Evolutionary conservation across 2,329 filamentous ascomycete genomes (phyloP), one percentile per base, ranked within the genome.

Genomic region (Aspergillus sp.): DNA sequence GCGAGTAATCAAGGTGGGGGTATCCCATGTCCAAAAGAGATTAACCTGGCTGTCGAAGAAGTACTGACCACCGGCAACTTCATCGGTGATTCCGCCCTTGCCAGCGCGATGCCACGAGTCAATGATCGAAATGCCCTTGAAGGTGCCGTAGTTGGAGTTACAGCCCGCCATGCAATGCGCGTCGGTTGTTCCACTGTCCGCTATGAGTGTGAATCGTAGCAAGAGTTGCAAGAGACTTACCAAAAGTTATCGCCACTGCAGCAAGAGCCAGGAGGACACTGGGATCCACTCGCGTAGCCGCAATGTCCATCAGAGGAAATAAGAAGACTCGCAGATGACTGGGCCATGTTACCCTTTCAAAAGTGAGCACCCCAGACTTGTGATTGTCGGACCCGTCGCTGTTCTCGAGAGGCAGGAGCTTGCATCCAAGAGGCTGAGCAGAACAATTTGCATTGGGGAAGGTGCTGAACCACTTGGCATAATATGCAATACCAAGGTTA

Each of bases 21-120:
- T 85, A 47, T 90, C 86, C 71, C 82, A 89, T 0, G 83, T 83
- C 86, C 86, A 90, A 76, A 85, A 90, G 28, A 83, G 60, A 43
- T 75, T 66, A 51, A 79, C 71, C 5, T 67, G 50, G 0, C 59
- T 46, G 56, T 90, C 86, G 73, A 79, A 86, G 65, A 79, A 88
- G 59, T 84, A 88, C 59, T 82, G 77, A 0, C 83, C 86, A 13
- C 84, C 85, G 2, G 68, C 64, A 2, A 66, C 51, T 2, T 73
- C 62, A 50, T 89, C 85, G 28, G 79, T 81, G 37, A 59, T 58
- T 1, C 81, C 82, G 7, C 75, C 49, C 0, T 64, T 53, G 39
- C 71, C 58, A 0, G 86, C 84, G 10, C 69, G 72, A 11, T 68
- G 61, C 58, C 85, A 88, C 0, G 82, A 86, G 3, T 60, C 66